Conservation (phyloP, 768 basidiomycete genomes). For the Panaeolus cyanescens region DNA sequence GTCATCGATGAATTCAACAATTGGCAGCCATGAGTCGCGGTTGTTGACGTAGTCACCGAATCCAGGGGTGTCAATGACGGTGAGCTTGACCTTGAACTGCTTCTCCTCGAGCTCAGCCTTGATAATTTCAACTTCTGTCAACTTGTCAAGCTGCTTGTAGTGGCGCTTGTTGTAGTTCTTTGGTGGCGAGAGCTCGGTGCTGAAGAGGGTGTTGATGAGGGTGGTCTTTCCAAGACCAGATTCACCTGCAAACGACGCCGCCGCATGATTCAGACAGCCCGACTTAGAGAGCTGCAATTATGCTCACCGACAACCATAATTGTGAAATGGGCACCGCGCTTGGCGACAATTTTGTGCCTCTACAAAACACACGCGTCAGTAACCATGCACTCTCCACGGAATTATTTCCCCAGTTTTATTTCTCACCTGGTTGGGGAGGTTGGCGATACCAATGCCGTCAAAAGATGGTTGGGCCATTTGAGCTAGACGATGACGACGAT, state of each 20-base stretch:
- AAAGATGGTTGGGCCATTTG: slow-evolving; percentile 50
- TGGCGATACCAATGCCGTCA: slow-evolving; percentile 92
- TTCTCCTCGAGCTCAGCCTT: slow-evolving; percentile 99
- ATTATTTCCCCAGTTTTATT: neutral
- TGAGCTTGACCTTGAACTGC: slow-evolving; percentile 98
- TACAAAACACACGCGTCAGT: slow-evolving; percentile 40
- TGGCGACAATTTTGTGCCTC: slow-evolving; percentile 99
- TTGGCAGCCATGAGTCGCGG: slow-evolving; percentile 97
- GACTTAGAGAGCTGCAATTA: neutral
- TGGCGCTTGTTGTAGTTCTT: slow-evolving; percentile 91
- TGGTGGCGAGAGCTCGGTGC: slow-evolving; percentile 89
- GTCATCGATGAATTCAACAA: slow-evolving; percentile 97
- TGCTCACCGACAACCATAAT: slow-evolving; percentile 98
- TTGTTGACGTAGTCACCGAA: slow-evolving; percentile 99
- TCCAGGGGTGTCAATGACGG: slow-evolving; percentile 98
- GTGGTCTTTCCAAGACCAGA: slow-evolving; percentile 97
- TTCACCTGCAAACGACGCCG: slow-evolving; percentile 61
- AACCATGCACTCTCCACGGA: neutral
- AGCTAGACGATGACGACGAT: slow-evolving; percentile 15
- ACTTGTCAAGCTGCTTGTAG: slow-evolving; percentile 96
- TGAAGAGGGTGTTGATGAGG: slow-evolving; percentile 98
- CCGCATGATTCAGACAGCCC: neutral
- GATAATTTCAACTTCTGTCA: slow-evolving; percentile 98
- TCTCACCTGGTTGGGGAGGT: slow-evolving; percentile 95
- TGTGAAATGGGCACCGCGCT: slow-evolving; percentile 96